Conservation (phyloP, 768 basidiomycete genomes). For the Lentinula detonsa region DNA sequence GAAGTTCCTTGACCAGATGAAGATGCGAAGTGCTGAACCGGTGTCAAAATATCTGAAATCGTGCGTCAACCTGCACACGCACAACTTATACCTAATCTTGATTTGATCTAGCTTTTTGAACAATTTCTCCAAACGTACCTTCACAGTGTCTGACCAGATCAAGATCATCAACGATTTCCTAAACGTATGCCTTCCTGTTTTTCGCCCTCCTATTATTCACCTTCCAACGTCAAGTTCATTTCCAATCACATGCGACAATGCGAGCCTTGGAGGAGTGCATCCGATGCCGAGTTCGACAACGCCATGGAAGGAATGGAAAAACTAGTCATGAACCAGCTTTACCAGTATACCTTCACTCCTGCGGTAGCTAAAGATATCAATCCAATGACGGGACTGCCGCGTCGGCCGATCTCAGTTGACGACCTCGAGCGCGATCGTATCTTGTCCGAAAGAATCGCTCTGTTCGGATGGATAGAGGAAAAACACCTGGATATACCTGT, state of each 20-base stretch:
- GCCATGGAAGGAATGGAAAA: conserved; percentile 99
- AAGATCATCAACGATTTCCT: conserved; percentile 95
- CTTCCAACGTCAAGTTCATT: conserved; percentile 62
- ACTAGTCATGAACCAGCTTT: conserved; percentile 96
- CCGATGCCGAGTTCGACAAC: conserved; percentile 88
- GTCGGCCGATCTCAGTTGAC: conserved; percentile 81
- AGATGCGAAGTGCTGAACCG: conserved; percentile 79
- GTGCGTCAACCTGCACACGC: conserved; percentile 41
- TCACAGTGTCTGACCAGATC: conserved; percentile 89
- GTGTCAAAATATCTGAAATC: conserved; percentile 94
- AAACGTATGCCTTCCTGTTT: conserved; percentile 41
- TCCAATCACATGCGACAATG: conserved; percentile 77
- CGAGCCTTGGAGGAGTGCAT: conserved; percentile 76
- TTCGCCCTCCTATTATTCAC: conserved; percentile 9
- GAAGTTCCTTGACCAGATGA: conserved; percentile 92
- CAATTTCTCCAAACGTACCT: conserved; percentile 89
- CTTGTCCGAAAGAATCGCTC: conserved; percentile 78
- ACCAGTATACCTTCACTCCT: conserved; percentile 94
- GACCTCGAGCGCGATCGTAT: conserved; percentile 96
- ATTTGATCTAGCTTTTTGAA: conserved; percentile 66
- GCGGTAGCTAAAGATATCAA: conserved; percentile 51
- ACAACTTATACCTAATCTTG: not conserved
- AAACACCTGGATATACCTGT: conserved; percentile 88
- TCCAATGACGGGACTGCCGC: conserved; percentile 31
- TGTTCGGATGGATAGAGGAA: conserved; percentile 89